These are phyloP conservation scores for Physaria fendleri DNA, from an alignment of 345 rosid genomes.

Conservation along the genomic window DNA sequence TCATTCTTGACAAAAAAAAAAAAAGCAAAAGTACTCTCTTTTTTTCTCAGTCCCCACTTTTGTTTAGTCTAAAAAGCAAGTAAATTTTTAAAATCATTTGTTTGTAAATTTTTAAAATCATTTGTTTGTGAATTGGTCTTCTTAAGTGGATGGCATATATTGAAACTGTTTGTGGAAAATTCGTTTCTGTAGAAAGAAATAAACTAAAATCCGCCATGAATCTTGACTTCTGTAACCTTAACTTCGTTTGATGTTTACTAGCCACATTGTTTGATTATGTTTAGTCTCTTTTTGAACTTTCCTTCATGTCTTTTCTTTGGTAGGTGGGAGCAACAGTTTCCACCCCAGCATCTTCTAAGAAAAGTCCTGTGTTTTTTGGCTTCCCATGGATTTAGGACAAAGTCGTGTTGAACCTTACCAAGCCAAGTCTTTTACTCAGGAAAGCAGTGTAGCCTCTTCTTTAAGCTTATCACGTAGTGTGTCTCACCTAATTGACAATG, in stretches of 20 bases:
- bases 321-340: slow-evolving; percentile 4
- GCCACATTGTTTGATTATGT: background rate
- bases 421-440: slow-evolving; percentile 35
- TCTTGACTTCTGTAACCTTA: background rate
- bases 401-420: slow-evolving; percentile 12
- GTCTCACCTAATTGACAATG: slow-evolving; percentile 37
- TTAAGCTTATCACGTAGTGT: slow-evolving; percentile 36
- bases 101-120: no score
- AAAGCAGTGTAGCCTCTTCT: slow-evolving; percentile 47
- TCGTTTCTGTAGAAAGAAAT: background rate
- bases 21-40: no score
- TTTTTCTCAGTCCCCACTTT: background rate
- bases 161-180: background rate
- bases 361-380: slow-evolving; percentile 1
- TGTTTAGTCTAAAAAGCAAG: slow-evolving; percentile 1
- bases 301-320: background rate
- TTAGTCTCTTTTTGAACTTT: background rate
- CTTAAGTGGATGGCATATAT: slow-evolving; percentile 27
- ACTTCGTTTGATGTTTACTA: background rate
- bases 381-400: slow-evolving; percentile 41
- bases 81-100: background rate
- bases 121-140: no score
- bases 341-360: background rate
- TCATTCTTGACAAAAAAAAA: no score
- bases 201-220: background rate